These are phyloP conservation scores for Echinochloa phyllopogon DNA, from an alignment of 176 grass and related monocot species.

Conservation along the genomic window DNA sequence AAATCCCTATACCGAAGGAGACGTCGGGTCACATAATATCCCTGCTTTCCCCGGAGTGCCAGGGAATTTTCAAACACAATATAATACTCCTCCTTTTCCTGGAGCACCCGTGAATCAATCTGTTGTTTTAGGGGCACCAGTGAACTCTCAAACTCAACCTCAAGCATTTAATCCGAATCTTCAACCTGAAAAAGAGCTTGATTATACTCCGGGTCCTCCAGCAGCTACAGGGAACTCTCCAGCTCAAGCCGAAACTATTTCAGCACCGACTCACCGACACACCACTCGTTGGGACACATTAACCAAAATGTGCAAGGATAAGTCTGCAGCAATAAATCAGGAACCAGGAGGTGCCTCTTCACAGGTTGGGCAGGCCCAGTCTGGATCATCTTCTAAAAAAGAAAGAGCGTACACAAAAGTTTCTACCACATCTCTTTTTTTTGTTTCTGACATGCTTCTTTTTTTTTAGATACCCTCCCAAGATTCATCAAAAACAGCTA, in stretches of 20 bases:
- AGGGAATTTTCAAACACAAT: not conserved
- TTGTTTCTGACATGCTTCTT: not conserved
- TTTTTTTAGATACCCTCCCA: not conserved
- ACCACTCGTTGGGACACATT: not conserved
- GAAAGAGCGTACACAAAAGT: not conserved
- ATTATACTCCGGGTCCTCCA: not conserved
- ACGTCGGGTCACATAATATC: not conserved
- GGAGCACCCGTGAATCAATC: too few relatives aligned
- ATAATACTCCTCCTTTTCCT: not conserved
- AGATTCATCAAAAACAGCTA: not conserved
- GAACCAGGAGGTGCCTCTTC: not conserved
- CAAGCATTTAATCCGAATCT: too few relatives aligned
- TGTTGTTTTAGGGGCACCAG: too few relatives aligned
- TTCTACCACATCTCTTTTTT: not conserved
- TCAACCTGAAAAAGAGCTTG: not conserved
- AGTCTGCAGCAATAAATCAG: not conserved
- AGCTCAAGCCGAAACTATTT: too few relatives aligned
- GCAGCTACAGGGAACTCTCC: not conserved
- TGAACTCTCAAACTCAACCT: too few relatives aligned
- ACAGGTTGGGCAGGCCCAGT: fast-evolving
- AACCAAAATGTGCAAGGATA: not conserved
- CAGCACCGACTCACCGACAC: too few relatives aligned
- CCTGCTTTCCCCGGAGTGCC: not conserved
- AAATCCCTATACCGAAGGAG: not conserved
- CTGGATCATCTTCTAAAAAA: not conserved